phyloP scores from a whole-genome alignment of 2,329 filamentous ascomycete genomes.

The Pseudogymnoascus sp. region DNA sequence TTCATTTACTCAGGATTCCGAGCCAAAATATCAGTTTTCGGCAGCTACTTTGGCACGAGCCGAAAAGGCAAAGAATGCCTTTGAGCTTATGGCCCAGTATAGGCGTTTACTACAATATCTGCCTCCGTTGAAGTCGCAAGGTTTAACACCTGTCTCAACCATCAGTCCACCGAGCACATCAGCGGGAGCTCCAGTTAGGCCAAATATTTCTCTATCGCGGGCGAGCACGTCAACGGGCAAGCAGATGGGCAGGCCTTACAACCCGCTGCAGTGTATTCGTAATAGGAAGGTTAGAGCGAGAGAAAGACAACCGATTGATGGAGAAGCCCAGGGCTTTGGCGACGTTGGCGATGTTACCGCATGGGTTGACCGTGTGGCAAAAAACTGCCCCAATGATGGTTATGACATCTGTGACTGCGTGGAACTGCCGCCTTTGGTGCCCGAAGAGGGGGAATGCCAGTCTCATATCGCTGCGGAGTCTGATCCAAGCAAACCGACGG shows the following conservation, averaged over 20 bases:
- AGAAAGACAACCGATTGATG: conserved; percentile 66
- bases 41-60: conserved; percentile 72
- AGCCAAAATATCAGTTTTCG: conserved; percentile 61
- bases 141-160: conserved; percentile 21
- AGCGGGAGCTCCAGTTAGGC: conserved; percentile 32
- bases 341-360: conserved; percentile 62
- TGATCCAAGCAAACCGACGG: conserved; percentile 13
- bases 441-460: not conserved
- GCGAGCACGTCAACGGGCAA: conserved; percentile 30
- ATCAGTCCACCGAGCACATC: conserved; percentile 32
- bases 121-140: conserved; percentile 56
- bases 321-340: conserved; percentile 67
- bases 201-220: conserved; percentile 27
- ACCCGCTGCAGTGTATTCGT: conserved; percentile 85
- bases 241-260: conserved; percentile 64
- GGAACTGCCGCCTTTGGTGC: conserved; percentile 35
- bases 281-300: conserved; percentile 80
- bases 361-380: conserved; percentile 65
- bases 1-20: conserved; percentile 40
- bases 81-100: conserved; percentile 83
- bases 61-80: conserved; percentile 73
- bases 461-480: conserved; percentile 17
- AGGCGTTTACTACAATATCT: conserved; percentile 69
- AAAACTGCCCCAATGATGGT: conserved; percentile 17
- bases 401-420: conserved; percentile 29